phyloP scores from a whole-genome alignment of 352 stramenopile genomes.

The Pythium periplocum region DNA sequence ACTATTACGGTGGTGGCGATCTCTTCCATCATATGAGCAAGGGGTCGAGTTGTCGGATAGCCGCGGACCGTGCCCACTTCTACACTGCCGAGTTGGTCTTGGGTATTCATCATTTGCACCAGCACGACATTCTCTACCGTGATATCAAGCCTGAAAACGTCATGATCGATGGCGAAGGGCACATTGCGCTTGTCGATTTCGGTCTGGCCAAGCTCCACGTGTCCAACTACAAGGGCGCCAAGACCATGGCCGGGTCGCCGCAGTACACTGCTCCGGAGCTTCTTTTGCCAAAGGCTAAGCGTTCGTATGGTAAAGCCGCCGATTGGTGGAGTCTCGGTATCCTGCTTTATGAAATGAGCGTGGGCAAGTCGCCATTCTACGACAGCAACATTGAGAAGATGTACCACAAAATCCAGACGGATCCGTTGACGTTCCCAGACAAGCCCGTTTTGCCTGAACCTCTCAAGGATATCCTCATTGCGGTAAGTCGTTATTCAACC shows the following conservation, averaged over 20 bases:
- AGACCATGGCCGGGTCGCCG: slow-evolving; percentile 85
- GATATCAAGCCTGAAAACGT: slow-evolving; percentile 97
- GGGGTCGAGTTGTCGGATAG: slow-evolving; percentile 81
- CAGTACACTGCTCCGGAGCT: slow-evolving; percentile 86
- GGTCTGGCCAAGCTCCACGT: slow-evolving; percentile 92
- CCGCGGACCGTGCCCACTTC: slow-evolving; percentile 79
- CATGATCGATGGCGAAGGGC: slow-evolving; percentile 93
- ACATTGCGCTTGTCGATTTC: slow-evolving; percentile 95
- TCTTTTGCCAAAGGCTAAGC: slow-evolving; percentile 78
- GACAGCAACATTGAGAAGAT: slow-evolving; percentile 93
- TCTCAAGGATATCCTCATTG: slow-evolving; percentile 74
- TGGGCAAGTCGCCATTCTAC: slow-evolving; percentile 91
- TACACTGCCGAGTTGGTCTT: slow-evolving; percentile 92
- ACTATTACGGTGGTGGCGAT: slow-evolving; percentile 83
- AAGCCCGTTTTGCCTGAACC: slow-evolving; percentile 64
- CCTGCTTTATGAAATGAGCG: slow-evolving; percentile 91
- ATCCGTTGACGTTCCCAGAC: slow-evolving; percentile 72
- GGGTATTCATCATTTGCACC: slow-evolving; percentile 91
- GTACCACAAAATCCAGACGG: slow-evolving; percentile 91
- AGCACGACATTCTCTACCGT: slow-evolving; percentile 94
- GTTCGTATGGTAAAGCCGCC: slow-evolving; percentile 83
- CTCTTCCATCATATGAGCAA: slow-evolving; percentile 90
- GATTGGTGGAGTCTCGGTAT: slow-evolving; percentile 91
- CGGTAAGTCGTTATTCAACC: slow-evolving; percentile 23
- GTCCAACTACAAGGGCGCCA: slow-evolving; percentile 83